Evolutionary conservation across 129 eudicot genomes (phyloP), one percentile per base, ranked within the genome.

Genomic region (Gnaphalium uliginosum): DNA sequence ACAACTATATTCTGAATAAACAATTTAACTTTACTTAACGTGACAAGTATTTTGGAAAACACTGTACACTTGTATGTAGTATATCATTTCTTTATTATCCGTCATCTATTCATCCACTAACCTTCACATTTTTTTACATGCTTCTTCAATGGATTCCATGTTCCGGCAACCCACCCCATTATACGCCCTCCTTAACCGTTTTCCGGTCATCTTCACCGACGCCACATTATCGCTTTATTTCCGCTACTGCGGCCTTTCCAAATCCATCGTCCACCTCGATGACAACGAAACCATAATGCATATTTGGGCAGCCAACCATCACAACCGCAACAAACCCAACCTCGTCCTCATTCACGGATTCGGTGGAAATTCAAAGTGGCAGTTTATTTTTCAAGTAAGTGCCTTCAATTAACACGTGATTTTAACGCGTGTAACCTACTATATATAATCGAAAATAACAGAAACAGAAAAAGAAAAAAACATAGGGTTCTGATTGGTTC

Each of bases 301-400:
- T 53, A 86, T 84, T 46, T 86, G 92, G 95, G 74, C 76, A 29
- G 3, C 85, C 30, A 74, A 43, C 15, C 82, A 75, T 37, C 66
- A 81, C 2, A 65, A 69, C 11, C 59, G 63, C 68, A 30, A 78
- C 69, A 83, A 79, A 77, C 92, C 80, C 8, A 88, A 88, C 54
- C 84, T 91, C 41, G 73, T 86, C 18, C 53, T 88, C 22, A 72
- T 91, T 83, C 95, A 91, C 23, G 97, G 97, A 14, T 91, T 82
- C 63, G 95, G 97, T 2, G 89, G 81, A 0, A 82, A 84, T 71
- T 74, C 96, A 22, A 79, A 78, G 30, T 90, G 96, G 93, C 93
- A 90, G 63, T 90, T 90, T 69, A 2, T 73, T 5, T 68, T 76
- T 15, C 93, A 90, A 75, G 76, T 87, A 6, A 41, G 63, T 37